Evolutionary conservation across 352 stramenopile species (phyloP), one percentile per base, ranked within the genome.

Genomic region (Phytophthora cactorum): DNA sequence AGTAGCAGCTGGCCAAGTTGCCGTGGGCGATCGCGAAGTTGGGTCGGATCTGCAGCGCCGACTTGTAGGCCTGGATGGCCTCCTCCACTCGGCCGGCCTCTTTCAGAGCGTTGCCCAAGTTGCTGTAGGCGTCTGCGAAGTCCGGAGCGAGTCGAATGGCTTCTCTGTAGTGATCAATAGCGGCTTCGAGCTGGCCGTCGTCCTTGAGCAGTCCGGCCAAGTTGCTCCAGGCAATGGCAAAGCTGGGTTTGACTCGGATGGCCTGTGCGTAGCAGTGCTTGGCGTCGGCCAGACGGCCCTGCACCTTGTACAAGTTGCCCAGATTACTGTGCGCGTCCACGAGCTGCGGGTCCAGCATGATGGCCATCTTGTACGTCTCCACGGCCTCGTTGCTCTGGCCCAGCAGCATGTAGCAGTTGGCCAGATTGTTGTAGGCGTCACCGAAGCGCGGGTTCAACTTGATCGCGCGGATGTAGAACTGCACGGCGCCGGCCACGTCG

Each of bases 251-350:
- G 15, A 97, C 79, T 28, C 85, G 80, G 52, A 98, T 96, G 3
- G 93, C 93, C 66, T 98, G 86, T 0, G 89, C 78, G 71, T 98
- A 98, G 74, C 92, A 98, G 34, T 53, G 57, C 69, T 97, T 96
- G 36, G 94, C 92, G n/a, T 96, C 88, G 25, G 95, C 87, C 25
- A 92, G 72, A 0, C 81, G 75, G 3, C 89, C 89, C 73, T 97
- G 85, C 12, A 90, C 84, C 67, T 98, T 98, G 73, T 97, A 95
- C 27, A 98, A 71, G 61, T 98, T 98, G 25, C 92, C 96, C n/a
- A 98, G 63, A 62, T 98, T 98, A 49, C 81, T 94, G 66, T 98
- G 91, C n/a, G 95, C 95, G 59, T 98, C 94, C 15, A 98, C 91
- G 12, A 98, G 78, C 36, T 81, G 80, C 39, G 92, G 94, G 47